Percentiles rank a stretch among this genome's conserved stretches.
Evolutionary conservation across 148 eudicot species (phyloP).

Genomic region (Chenopodium formosanum): DNA sequence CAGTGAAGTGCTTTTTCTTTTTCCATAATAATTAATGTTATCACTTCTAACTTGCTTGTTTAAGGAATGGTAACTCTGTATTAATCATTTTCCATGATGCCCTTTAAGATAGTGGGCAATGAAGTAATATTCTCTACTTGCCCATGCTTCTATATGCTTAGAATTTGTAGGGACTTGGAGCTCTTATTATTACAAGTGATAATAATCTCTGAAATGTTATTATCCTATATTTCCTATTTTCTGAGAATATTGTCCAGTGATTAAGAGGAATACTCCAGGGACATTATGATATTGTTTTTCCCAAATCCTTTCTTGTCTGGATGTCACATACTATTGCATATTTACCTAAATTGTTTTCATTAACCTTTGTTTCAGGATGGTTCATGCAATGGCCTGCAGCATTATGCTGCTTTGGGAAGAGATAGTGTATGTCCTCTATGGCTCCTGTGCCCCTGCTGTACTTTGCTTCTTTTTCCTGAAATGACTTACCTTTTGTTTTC

Average conservation of each 20-base stretch:
- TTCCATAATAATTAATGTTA: background rate
- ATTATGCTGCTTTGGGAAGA: constrained; percentile 96
- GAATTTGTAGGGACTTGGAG: too few relatives aligned
- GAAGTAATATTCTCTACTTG: too few relatives aligned
- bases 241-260: background rate
- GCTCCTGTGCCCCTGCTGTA: background rate
- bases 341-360: constrained; percentile 7
- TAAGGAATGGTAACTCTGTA: background rate
- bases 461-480: background rate
- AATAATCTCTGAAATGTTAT: too few relatives aligned
- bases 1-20: background rate
- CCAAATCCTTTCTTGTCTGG: background rate
- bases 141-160: too few relatives aligned
- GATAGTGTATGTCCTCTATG: constrained; percentile 55
- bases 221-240: too few relatives aligned
- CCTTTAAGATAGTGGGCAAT: background rate
- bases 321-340: background rate
- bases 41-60: too few relatives aligned
- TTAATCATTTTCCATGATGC: background rate
- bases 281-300: background rate
- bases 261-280: background rate
- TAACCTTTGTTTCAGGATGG: constrained; percentile 58
- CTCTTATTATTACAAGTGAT: too few relatives aligned
- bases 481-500: background rate
- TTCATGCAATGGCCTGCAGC: constrained; percentile 95